Evolutionary conservation across 352 stramenopile genomes (phyloP).

Genomic region (Phytophthora pseudosyringae): DNA sequence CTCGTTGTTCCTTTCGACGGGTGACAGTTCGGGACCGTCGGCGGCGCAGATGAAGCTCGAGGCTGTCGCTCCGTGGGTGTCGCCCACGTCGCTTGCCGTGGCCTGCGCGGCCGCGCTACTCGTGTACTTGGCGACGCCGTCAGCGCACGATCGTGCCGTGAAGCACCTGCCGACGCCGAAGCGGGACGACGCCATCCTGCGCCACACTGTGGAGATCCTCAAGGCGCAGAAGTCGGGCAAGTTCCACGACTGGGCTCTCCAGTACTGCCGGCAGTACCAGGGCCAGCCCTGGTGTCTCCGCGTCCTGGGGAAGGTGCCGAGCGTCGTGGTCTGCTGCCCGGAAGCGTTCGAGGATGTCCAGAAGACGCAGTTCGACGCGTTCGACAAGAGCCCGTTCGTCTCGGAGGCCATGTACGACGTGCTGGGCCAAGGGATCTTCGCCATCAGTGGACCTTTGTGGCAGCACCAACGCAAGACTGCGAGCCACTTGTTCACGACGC

Average conservation of each 20-base stretch:
- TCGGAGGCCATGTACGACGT: conserved; percentile 57
- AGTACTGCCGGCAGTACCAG: conserved; percentile 49
- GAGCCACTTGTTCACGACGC: conserved; percentile 89
- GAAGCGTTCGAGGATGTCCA: conserved; percentile 63
- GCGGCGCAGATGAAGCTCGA: conserved; percentile 26
- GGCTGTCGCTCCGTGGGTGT: conserved; percentile 13
- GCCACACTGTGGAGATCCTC: conserved; percentile 61
- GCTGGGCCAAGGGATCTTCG: conserved; percentile 86
- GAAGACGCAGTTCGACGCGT: conserved; percentile 78
- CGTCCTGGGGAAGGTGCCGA: conserved; percentile 40
- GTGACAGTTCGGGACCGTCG: conserved; percentile 2
- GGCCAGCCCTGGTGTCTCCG: conserved; percentile 55
- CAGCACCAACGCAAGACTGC: conserved; percentile 84
- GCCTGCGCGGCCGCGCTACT: conserved; percentile 36
- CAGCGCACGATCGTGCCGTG: conserved; percentile 35
- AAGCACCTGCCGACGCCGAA: conserved; percentile 42
- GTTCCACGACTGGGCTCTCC: conserved; percentile 59
- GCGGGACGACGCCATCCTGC: conserved; percentile 47
- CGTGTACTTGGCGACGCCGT: conserved; percentile 37
- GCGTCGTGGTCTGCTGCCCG: conserved; percentile 52
- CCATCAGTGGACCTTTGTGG: conserved; percentile 70
- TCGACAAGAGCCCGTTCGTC: conserved; percentile 66
- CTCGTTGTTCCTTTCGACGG: neutral
- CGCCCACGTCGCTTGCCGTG: conserved; percentile 19
- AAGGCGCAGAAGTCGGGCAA: conserved; percentile 43